Conservation (phyloP, 2,329 filamentous ascomycete species). For the Nemania diffusa region DNA sequence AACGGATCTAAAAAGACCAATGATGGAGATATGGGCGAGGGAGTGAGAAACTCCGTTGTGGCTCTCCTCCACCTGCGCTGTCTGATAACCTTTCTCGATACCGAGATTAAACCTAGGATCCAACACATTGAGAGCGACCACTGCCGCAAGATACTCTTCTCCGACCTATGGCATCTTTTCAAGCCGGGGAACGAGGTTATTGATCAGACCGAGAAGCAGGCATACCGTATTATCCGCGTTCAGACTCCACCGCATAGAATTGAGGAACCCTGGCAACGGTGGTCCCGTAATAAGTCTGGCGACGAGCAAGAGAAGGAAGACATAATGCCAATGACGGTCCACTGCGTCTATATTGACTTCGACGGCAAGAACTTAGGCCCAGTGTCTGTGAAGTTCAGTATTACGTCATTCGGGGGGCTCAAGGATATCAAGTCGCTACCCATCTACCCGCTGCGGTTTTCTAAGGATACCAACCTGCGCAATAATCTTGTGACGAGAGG, state of each 20-base stretch:
- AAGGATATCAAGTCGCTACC: constrained; percentile 36
- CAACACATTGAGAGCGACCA: constrained; percentile 21
- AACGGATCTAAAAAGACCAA: neutral
- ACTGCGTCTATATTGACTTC: constrained; percentile 44
- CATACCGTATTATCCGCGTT: constrained; percentile 40
- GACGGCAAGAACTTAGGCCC: constrained; percentile 42
- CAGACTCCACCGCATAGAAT: neutral
- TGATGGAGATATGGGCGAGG: neutral
- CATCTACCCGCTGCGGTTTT: constrained; percentile 36
- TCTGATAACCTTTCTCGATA: constrained; percentile 38
- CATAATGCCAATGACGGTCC: constrained; percentile 5
- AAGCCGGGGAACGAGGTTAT: constrained; percentile 43
- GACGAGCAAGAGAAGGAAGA: neutral
- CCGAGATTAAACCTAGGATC: constrained; percentile 18
- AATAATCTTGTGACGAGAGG: constrained; percentile 22
- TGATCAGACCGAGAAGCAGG: constrained; percentile 36
- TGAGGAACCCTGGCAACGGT: neutral
- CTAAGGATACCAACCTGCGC: neutral
- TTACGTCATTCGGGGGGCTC: constrained; percentile 37
- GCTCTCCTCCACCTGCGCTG: constrained; percentile 32
- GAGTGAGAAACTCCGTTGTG: neutral
- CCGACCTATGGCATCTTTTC: constrained; percentile 48
- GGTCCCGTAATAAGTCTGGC: neutral
- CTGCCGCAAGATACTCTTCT: constrained; percentile 37
- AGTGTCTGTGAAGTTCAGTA: constrained; percentile 31